Evolutionary conservation across 495 filamentous ascomycete genomes (phyloP).

Genomic region (Talaromyces adpressus): DNA sequence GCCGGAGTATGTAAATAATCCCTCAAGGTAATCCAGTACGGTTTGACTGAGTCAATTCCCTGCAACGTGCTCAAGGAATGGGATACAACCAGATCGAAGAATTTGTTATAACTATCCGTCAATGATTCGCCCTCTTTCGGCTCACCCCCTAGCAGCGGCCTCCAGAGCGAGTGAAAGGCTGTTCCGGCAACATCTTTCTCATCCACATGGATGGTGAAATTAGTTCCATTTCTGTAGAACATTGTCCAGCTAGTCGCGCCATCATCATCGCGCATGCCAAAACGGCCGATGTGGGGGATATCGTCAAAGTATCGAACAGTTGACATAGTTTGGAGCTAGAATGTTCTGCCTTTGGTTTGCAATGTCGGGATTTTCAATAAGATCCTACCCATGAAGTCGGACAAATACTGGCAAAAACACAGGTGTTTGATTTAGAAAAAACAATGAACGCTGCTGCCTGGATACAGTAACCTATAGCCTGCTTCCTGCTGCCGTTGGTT

Average conservation of each 20-base stretch:
- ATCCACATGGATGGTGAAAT: background rate
- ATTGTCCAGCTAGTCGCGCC: background rate
- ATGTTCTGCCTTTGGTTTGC: too few species aligned
- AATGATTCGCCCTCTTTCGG: background rate
- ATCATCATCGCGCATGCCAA: slow-evolving; percentile 1
- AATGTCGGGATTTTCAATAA: too few species aligned
- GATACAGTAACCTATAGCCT: too few species aligned
- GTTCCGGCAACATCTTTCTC: slow-evolving; percentile 1
- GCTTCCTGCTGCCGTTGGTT: too few species aligned
- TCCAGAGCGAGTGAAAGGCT: background rate
- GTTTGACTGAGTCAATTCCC: background rate
- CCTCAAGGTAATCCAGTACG: background rate
- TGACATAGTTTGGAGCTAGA: background rate
- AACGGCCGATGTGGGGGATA: slow-evolving; percentile 4
- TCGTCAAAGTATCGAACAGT: slow-evolving; percentile 3
- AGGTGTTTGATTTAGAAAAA: too few species aligned
- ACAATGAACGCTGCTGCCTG: too few species aligned
- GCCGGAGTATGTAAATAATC: slow-evolving; percentile 5
- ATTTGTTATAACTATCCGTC: background rate
- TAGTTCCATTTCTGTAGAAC: background rate
- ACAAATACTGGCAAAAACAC: too few species aligned
- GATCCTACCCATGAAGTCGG: too few species aligned
- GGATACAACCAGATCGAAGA: slow-evolving; percentile 4
- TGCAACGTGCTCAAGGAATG: slow-evolving; percentile 5
- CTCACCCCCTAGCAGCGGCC: background rate